Conservation (phyloP, 257 asterid genomes). For the Jacaranda copaia region DNA sequence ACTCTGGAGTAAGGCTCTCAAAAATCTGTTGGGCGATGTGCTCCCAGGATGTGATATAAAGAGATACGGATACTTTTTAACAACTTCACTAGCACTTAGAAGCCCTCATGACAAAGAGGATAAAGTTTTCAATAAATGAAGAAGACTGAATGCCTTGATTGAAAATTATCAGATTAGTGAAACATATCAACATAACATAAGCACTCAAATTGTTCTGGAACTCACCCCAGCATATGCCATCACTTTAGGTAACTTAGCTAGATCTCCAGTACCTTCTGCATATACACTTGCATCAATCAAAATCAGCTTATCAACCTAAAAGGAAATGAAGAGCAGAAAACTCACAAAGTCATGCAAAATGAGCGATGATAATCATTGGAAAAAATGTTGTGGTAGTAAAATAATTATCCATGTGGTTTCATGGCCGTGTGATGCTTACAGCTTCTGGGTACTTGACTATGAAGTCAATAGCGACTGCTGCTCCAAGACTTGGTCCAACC, state of each 20-base stretch:
- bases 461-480: conserved; percentile 90
- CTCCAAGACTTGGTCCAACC: conserved; percentile 99
- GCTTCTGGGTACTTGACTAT: conserved; percentile 76
- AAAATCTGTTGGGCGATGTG: too few species aligned
- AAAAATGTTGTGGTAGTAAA: conserved; percentile 17
- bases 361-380: not conserved
- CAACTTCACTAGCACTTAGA: too few species aligned
- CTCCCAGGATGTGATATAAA: too few species aligned
- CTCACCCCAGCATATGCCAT: conserved; percentile 91
- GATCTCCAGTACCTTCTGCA: conserved; percentile 93
- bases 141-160: not conserved
- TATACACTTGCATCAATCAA: conserved; percentile 95
- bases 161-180: not conserved
- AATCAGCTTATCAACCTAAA: conserved; percentile 85
- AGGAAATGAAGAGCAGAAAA: conserved; percentile 30
- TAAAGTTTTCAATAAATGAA: not conserved
- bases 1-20: not conserved
- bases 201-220: conserved; percentile 12
- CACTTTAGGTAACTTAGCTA: conserved; percentile 74
- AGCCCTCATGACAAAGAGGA: too few species aligned
- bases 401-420: conserved; percentile 15
- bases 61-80: too few species aligned
- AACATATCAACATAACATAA: conserved; percentile 27
- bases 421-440: conserved; percentile 48
- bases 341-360: conserved; percentile 12